Conservation (phyloP, 2,329 filamentous ascomycete genomes). For the Podosphaera fusca region DNA sequence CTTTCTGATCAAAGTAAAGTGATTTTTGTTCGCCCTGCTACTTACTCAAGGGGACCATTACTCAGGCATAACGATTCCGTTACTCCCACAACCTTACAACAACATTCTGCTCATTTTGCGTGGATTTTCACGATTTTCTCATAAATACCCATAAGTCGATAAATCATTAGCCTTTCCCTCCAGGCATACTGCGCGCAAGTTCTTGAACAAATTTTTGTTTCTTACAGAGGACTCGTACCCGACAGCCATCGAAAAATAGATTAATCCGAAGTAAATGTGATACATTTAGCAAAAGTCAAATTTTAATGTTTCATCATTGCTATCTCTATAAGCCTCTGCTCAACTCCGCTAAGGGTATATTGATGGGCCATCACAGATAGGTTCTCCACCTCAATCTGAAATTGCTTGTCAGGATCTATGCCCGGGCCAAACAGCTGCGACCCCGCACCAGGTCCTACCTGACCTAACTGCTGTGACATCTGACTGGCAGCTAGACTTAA, state of each 20-base stretch:
- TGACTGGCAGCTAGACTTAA: conserved; percentile 46
- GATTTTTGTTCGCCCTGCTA: too few species aligned
- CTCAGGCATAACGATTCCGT: too few species aligned
- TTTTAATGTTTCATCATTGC: neutral
- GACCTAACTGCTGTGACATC: conserved; percentile 63
- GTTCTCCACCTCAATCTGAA: conserved; percentile 81
- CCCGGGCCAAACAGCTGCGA: conserved; percentile 69
- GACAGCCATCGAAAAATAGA: neutral
- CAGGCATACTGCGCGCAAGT: too few species aligned
- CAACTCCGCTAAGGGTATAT: conserved; percentile 72
- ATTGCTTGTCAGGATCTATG: conserved; percentile 88
- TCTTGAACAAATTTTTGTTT: neutral
- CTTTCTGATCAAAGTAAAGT: too few species aligned
- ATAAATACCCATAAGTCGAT: too few species aligned
- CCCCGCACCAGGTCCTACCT: conserved; percentile 41
- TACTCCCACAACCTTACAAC: too few species aligned
- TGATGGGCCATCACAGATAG: conserved; percentile 84
- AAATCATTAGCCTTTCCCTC: too few species aligned
- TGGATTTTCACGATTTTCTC: too few species aligned
- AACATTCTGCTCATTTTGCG: too few species aligned
- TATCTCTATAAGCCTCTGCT: conserved; percentile 50
- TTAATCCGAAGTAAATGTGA: too few species aligned
- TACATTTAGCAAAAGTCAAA: too few species aligned
- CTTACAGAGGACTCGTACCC: neutral
- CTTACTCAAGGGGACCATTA: too few species aligned